Base-by-base conservation (phyloP, 345 rosid species). In the Lumnitzera racemosa region DNA sequence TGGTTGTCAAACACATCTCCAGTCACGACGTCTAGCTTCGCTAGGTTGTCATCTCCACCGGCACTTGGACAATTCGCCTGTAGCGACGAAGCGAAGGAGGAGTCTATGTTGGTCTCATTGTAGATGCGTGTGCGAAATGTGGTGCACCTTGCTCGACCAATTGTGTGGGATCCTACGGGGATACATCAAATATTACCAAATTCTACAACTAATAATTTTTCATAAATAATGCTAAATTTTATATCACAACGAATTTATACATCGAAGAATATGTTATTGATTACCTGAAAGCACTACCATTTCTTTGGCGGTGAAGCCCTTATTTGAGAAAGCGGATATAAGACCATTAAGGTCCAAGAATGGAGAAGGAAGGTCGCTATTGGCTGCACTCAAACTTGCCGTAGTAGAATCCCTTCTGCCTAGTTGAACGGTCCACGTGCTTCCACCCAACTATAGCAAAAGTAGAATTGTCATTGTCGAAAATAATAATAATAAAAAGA, bases 361-460 rank as follows among this genome's bases (percentile, higher is more conserved):
- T 1, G 79, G 80, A 2, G 70, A 55, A 1, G 91, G 87, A 49
- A 86, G n/a, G 63, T 70, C 47, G 56, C 20, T 47, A 46, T 66
- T 64, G 14, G 74, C 79, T 1, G 73, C 68, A 52, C 8, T 67
- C 3, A 27, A 46, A 61, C 80, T 83, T 48, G 87, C 83, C 0
- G 78, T 77, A 25, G 79, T 70, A 2, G 91, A 79, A 66, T 81
- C 91, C 76, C 83, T 81, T 54, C 91, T 79, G 11, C 91, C 88
- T 27, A 86, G 55, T 14, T 27, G 67, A 50, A 86, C 88, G 0
- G 56, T 55, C 91, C 92, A 86, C 17, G 61, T 59, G 2, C 78
- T 69, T n/a, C 89, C 85, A 3, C 83, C 79, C 57, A 81, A 63
- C 85, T 83, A 67, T 57, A 29, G 36, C 36, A 29, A 29, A 29